Evolutionary conservation across 2,329 filamentous ascomycete species (phyloP).

Genomic region (Metarhizium sp.): DNA sequence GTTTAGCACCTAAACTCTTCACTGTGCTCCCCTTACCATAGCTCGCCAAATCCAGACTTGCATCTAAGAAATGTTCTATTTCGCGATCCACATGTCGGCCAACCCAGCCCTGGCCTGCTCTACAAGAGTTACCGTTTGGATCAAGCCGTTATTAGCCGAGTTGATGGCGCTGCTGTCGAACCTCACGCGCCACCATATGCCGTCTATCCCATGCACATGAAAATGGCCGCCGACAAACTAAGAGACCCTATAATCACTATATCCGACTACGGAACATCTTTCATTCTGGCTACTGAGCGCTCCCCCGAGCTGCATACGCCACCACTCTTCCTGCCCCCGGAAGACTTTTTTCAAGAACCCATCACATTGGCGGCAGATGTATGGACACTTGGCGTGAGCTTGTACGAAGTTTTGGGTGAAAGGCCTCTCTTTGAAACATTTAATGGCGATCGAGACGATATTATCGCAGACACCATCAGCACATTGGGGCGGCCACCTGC

Average conservation of each 20-base stretch:
- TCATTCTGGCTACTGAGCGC: conserved; percentile 6
- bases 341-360: conserved; percentile 13
- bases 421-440: too few species aligned
- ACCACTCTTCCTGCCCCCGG: conserved; percentile 13
- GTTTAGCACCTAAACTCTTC: too few species aligned
- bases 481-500: too few species aligned
- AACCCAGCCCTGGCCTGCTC: conserved; percentile 6
- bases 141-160: conserved; percentile 5
- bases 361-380: conserved; percentile 14
- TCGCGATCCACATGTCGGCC: neutral
- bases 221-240: conserved; percentile 8
- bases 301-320: conserved; percentile 11
- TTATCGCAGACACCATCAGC: too few species aligned
- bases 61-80: conserved; percentile 20
- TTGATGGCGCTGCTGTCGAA: conserved; percentile 9
- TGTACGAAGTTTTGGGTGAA: conserved; percentile 9
- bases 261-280: conserved; percentile 15
- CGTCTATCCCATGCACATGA: conserved; percentile 10
- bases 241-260: conserved; percentile 3
- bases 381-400: conserved; percentile 14
- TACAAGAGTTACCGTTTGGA: conserved; percentile 8
- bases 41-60: conserved; percentile 11
- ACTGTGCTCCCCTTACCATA: neutral
- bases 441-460: too few species aligned
- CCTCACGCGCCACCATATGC: conserved; percentile 13